Evolutionary conservation across 805 yeast species (phyloP), one percentile per base, ranked within the genome.

Genomic region (Cyberlindnera americana): DNA sequence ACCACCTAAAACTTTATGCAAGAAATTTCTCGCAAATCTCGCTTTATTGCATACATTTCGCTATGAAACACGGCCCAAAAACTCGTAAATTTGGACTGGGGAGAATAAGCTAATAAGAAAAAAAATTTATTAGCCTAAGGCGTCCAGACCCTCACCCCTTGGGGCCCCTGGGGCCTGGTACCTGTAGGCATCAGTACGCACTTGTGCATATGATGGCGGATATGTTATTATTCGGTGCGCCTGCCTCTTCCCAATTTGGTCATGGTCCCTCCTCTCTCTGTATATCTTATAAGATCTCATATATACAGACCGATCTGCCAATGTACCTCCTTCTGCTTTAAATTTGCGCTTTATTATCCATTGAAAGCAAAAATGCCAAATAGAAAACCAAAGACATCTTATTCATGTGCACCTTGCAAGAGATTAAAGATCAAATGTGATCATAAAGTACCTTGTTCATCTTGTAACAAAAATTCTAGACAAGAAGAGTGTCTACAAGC

Each of bases 381-480:
- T 17, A 35, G 50, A 19, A 47, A 40, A 23, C 43, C 44, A 6
- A 48, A 50, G 40, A 32, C 44, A 11, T 40, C 45, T 26, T 47
- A 41, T 28, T 34, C 54, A 3, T 52, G 56, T 38, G 47, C 44
- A 6, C 47, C 49, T 1, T 52, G 56, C 32, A 44, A 39, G 22
- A 17, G 53, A 10, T 41, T 48, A 22, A 48, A 48, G 38, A 39
- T 43, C 38, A 46, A 42, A 25, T 48, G 56, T 33, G 51, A 48
- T 26, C 51, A 48, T 35, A 19, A 24, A 17, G 37, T 44, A 5
- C 56, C 56, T 2, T 52, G 56, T 25, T 19, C 47, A 14, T 40
- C 45, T 12, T 52, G 56, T 41, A 33, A 41, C 19, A 38, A 37
- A 21, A 41, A 39, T 33, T 13, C 34, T 13, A 29, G 47, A 13